Conservation (phyloP, 108 stramenopile genomes). For the Epithemia pelagica region DNA sequence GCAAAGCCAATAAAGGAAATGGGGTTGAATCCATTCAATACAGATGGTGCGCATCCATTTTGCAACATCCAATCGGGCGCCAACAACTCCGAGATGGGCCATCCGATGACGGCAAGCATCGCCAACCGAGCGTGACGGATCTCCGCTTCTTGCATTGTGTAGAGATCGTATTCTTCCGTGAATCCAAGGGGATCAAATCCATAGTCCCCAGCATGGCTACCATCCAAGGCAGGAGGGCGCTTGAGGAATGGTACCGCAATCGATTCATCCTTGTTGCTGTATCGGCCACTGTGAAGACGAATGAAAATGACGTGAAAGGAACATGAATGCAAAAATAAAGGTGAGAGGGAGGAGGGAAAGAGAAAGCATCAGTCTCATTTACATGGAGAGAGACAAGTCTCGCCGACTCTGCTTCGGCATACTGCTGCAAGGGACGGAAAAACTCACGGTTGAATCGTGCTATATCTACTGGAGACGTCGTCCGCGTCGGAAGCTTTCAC, state of each 20-base stretch:
- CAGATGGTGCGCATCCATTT: constrained; percentile 52
- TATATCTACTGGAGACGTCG: neutral
- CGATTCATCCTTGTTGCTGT: constrained; percentile 33
- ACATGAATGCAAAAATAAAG: neutral
- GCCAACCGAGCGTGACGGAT: constrained; percentile 84
- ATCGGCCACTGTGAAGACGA: constrained; percentile 35
- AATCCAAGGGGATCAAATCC: constrained; percentile 82
- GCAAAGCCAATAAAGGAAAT: constrained; percentile 46
- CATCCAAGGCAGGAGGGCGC: constrained; percentile 66
- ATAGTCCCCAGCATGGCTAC: constrained; percentile 73
- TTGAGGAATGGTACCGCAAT: constrained; percentile 66
- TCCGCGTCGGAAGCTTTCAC: neutral
- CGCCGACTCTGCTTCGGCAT: too few relatives aligned
- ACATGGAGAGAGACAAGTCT: too few relatives aligned
- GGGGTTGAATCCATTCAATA: constrained; percentile 75
- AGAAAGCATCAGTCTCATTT: neutral
- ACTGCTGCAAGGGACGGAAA: too few relatives aligned
- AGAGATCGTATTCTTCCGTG: constrained; percentile 49
- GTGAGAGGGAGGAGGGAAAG: neutral
- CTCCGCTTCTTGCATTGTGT: constrained; percentile 80
- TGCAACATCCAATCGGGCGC: constrained; percentile 66
- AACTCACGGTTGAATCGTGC: neutral
- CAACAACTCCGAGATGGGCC: constrained; percentile 75
- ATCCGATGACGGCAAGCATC: constrained; percentile 81
- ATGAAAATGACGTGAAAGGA: neutral